Percentiles rank a stretch among this genome's conserved stretches.
Conservation (phyloP, 345 rosid species). For the Hibiscus syriacus region DNA sequence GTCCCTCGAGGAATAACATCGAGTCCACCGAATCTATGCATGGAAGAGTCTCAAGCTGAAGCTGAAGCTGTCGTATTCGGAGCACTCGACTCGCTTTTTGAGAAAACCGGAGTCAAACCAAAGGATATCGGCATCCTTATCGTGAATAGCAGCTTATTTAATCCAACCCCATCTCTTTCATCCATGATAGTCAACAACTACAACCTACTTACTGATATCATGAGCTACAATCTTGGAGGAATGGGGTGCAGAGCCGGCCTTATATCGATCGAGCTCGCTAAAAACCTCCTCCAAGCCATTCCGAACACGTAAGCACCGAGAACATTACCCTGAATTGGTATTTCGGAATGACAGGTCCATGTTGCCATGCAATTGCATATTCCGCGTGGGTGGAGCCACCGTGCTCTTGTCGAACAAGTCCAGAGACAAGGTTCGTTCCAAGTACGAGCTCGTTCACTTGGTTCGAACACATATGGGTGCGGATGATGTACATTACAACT, state of each 20-base stretch:
- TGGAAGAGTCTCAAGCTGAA: constrained; percentile 62
- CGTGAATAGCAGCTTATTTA: constrained; percentile 76
- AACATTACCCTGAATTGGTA: constrained; percentile 82
- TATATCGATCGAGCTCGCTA: constrained; percentile 63
- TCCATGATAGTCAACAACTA: constrained; percentile 72
- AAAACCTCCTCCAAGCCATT: constrained; percentile 46
- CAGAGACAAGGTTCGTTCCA: constrained; percentile 44
- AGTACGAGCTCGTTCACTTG: constrained; percentile 58
- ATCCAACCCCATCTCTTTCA: constrained; percentile 74
- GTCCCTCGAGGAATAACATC: constrained; percentile 51
- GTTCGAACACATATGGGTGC: constrained; percentile 83
- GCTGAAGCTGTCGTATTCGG: constrained; percentile 69
- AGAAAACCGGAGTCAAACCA: constrained; percentile 45
- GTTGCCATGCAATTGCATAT: constrained; percentile 77
- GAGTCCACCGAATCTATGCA: constrained; percentile 52
- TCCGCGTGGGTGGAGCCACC: constrained; percentile 88
- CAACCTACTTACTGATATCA: constrained; percentile 55
- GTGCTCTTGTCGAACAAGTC: constrained; percentile 58
- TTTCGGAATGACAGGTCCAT: constrained; percentile 74
- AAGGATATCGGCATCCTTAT: constrained; percentile 56
- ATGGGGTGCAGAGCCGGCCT: constrained; percentile 96
- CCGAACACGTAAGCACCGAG: constrained; percentile 49
- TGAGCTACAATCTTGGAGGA: constrained; percentile 71
- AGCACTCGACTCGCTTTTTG: constrained; percentile 48
- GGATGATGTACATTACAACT: constrained; percentile 49